Base-by-base conservation (phyloP, 2,329 filamentous ascomycete species). In the Alternaria alternata region DNA sequence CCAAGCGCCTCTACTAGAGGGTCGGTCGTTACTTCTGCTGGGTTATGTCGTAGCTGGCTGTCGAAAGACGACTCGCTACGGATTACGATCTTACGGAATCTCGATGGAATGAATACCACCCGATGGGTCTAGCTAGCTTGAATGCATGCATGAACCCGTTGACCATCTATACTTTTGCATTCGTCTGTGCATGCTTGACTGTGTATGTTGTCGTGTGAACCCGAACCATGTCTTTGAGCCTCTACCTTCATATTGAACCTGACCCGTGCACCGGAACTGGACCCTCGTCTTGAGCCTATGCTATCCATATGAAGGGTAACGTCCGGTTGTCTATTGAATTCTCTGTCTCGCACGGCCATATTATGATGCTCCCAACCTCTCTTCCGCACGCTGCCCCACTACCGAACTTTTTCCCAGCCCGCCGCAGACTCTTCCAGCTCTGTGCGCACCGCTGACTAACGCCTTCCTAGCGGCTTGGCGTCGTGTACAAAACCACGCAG, bases 1-100 rank as follows among this genome's bases (percentile, higher is more conserved):
- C 95, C 76, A 95, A 93, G 89, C 93, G 95, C 81, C 86, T 99
- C 76, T 99, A 97, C 89, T 99, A 98, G 82, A 81, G 58, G 42
- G 24, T 63, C 24, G 58, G 61, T 49, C 57, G 49, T 43, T 59
- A 54, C 32, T 43, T 70, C 55, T 64, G 58, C 57, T 64, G 65
- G 64, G 55, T 57, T 59, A 56, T 63, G 51, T 59, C 52, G 55
- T 48, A 54, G 63, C 42, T 51, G 32, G 65, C 28, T 64, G 61
- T 69, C 54, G 63, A 67, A 54, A 69, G 62, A 64, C 32, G 60
- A 54, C 59, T 59, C 57, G 64, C 41, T 44, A 64, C 38, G 61
- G 54, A 56, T 67, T 36, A 67, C 54, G 61, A 68, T 63, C 54
- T 62, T 51, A 66, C 51, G 65, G 65, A 72, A 68, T 62, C 59